These are phyloP conservation scores for Herpetomonas muscarum DNA, from an alignment of 208 protist species.

Conservation along the genomic window DNA sequence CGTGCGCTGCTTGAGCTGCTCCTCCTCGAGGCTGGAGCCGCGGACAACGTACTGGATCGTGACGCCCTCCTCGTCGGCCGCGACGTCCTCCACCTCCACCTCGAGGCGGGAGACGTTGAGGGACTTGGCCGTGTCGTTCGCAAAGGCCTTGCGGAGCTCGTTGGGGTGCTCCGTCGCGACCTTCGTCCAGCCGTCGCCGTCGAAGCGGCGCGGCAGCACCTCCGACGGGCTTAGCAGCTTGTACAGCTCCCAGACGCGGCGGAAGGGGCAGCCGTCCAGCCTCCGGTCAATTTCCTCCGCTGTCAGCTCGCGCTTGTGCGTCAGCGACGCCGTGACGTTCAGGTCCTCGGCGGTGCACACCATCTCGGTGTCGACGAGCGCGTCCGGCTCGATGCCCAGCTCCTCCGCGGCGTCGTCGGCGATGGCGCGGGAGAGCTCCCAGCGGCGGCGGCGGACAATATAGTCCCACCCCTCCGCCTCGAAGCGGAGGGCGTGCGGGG, in stretches of 20 bases:
- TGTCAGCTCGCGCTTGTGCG: not conserved
- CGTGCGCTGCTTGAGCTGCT: conserved; percentile 3
- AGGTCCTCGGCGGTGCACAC: conserved; percentile 5
- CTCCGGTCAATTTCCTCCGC: conserved; percentile 8
- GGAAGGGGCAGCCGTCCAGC: conserved; percentile 2
- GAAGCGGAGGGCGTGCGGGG: conserved; percentile 25
- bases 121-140: conserved; percentile 14
- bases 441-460: conserved; percentile 15
- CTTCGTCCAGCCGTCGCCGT: conserved; percentile 16
- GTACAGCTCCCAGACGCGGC: conserved; percentile 16
- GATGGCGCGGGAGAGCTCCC: conserved; percentile 24
- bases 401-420: conserved; percentile 22
- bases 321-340: conserved; percentile 9
- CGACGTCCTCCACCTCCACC: conserved; percentile 5
- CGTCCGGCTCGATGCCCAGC: conserved; percentile 13
- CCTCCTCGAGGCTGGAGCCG: conserved; percentile 5
- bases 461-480: conserved; percentile 31
- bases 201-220: conserved; percentile 16
- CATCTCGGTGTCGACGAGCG: conserved; percentile 14
- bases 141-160: conserved; percentile 12
- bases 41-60: conserved; percentile 17
- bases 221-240: conserved; percentile 5
- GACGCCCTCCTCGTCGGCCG: conserved; percentile 10
- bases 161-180: conserved; percentile 5
- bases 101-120: conserved; percentile 2